These are phyloP conservation scores for Madurella fahalii DNA, from an alignment of 2,329 filamentous ascomycete genomes.

Conservation along the genomic window DNA sequence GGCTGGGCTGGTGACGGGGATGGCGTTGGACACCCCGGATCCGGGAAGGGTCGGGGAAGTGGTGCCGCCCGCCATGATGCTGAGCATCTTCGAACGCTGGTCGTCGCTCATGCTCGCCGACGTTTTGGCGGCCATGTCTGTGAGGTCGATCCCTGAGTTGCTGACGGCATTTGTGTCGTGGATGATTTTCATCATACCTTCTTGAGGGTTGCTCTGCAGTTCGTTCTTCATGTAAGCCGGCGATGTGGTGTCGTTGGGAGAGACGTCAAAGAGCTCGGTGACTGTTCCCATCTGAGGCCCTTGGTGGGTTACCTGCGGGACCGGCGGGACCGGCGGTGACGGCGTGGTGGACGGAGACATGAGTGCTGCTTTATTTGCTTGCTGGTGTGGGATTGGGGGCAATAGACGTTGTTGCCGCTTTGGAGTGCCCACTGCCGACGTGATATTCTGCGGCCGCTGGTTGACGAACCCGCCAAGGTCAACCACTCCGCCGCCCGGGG, in stretches of 20 bases:
- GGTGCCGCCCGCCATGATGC: constrained; percentile 53
- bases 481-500: constrained; percentile 54
- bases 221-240: constrained; percentile 52
- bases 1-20: constrained; percentile 14
- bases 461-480: constrained; percentile 58
- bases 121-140: constrained; percentile 54
- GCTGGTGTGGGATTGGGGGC: constrained; percentile 48
- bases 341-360: constrained; percentile 30
- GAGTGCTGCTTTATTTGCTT: constrained; percentile 27
- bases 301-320: constrained; percentile 30
- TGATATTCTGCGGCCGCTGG: constrained; percentile 38
- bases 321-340: too few relatives aligned
- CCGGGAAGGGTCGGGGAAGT: constrained; percentile 26
- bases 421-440: constrained; percentile 37
- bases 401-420: constrained; percentile 53
- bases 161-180: constrained; percentile 58
- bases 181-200: constrained; percentile 63
- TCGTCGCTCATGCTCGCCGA: constrained; percentile 53
- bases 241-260: constrained; percentile 42
- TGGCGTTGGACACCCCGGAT: constrained; percentile 20
- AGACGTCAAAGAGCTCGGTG: constrained; percentile 57
- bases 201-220: constrained; percentile 54
- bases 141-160: constrained; percentile 46
- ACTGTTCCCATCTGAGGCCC: constrained; percentile 52
- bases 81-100: constrained; percentile 56